These are phyloP conservation scores for Nidularia sp. DNA, from an alignment of 768 basidiomycete species.

Conservation along the genomic window DNA sequence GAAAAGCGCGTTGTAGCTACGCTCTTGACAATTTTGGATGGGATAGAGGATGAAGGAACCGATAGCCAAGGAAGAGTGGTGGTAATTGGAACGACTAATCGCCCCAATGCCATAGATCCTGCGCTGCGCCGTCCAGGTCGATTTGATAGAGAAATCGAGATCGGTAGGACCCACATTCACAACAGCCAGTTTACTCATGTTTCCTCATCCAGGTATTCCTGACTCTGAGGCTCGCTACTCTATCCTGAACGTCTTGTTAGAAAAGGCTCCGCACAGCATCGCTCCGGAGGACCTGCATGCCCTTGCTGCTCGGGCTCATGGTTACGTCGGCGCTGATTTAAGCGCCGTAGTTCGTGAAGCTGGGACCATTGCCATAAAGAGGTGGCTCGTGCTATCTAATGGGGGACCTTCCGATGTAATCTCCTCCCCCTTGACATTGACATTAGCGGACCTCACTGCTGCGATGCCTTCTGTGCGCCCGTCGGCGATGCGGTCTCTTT, in stretches of 20 bases:
- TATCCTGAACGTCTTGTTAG: conserved; percentile 82
- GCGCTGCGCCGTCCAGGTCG: conserved; percentile 85
- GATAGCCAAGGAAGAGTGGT: conserved; percentile 64
- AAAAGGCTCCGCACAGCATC: conserved; percentile 76
- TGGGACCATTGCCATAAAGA: conserved; percentile 87
- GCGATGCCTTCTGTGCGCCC: conserved; percentile 82
- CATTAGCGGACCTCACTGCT: conserved; percentile 57
- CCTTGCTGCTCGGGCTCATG: conserved; percentile 81
- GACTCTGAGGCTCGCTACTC: conserved; percentile 79
- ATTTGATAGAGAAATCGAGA: conserved; percentile 94
- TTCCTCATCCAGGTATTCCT: conserved; percentile 64
- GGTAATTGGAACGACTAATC: conserved; percentile 93
- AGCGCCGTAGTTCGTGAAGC: conserved; percentile 91
- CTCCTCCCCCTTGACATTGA: conserved; percentile 33
- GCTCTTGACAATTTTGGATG: conserved; percentile 91
- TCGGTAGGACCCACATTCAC: conserved; percentile 47
- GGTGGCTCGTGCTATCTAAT: conserved; percentile 46
- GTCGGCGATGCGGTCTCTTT: conserved; percentile 91
- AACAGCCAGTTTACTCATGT: background rate
- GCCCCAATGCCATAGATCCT: conserved; percentile 94
- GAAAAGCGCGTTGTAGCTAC: conserved; percentile 96
- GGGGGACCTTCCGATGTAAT: background rate
- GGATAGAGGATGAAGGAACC: conserved; percentile 56
- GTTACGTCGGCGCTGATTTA: conserved; percentile 96
- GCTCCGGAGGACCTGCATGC: conserved; percentile 52